Base-by-base conservation (phyloP, 176 grass and related monocot genomes). In the Canna indica region DNA sequence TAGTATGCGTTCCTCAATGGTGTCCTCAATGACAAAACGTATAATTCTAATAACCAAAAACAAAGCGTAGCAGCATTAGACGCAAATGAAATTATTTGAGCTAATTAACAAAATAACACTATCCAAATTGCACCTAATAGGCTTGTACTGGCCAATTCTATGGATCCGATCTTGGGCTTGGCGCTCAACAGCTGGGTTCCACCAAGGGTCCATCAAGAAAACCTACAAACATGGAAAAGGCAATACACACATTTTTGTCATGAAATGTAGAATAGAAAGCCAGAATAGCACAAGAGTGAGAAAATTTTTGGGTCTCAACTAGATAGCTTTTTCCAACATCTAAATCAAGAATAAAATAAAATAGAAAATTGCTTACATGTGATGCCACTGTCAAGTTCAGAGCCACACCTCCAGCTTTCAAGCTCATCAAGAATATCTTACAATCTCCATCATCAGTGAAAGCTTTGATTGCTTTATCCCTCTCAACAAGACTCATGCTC, bases 121-220 rank as follows among this genome's bases (percentile, higher is more conserved):
- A 52, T 36, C 53, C 2, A 33, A 47, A 62, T 1, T 52, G 33
- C 46, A 93, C 94, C 82, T 99, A 78, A 93, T 90, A 72, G 94
- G 94, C 80, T 99, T 99, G 82, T 81, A 99, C 26, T 99, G 94
- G n/a, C 94, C 94, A 2, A 99, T 99, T 17, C 94, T 72, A 38
- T 97, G 94, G 56, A 93, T 97, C 28, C 94, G 82, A 76, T 97
- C 94, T 74, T 97, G 94, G 6, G 94, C 94, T 48, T 97, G 94
- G 59, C 74, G 86, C 47, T 97, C 89, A 0, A 93, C 89, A 8
- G 89, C 94, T 11, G 94, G 94, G 78, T 97, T 97, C 89, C 94
- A 97, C 94, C 94, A 97, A 36, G 86, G 94, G 63, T 93, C 94
- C 89, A 97, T 97, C 77, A 99, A 76, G 72, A 90, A 99, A 72